A percentile compares a stretch with the other conserved stretches of the same genome.
Conservation (phyloP, 2,329 filamentous ascomycete species). For the Chalaropsis thielavioides region DNA sequence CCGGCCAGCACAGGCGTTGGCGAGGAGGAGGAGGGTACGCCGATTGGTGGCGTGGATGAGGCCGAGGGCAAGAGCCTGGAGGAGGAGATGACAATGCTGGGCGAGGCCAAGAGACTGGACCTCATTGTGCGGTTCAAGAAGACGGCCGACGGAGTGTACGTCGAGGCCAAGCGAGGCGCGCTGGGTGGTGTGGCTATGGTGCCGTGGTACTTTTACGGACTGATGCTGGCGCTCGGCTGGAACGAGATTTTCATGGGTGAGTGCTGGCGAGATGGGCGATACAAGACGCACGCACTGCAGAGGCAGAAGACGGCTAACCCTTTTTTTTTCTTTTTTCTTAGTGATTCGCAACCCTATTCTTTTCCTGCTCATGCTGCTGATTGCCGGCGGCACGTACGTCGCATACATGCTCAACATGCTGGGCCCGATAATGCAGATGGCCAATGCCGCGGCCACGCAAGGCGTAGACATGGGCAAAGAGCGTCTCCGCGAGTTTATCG, state of each 20-base stretch:
- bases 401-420: constrained; percentile 91
- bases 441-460: constrained; percentile 73
- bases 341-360: constrained; percentile 88
- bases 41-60: constrained; percentile 88
- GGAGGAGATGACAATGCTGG: constrained; percentile 91
- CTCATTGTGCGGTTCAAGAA: constrained; percentile 94
- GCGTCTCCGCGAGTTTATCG: constrained; percentile 76
- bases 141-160: constrained; percentile 91
- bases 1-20: constrained; percentile 60
- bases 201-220: constrained; percentile 83
- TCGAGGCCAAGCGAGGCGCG: constrained; percentile 92
- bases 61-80: constrained; percentile 88
- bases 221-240: constrained; percentile 89
- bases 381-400: constrained; percentile 65
- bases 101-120: constrained; percentile 79
- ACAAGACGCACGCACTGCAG: background rate
- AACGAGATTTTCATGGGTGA: constrained; percentile 91
- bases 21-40: constrained; percentile 77
- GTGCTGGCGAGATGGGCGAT: constrained; percentile 23
- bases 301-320: background rate
- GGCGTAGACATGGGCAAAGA: constrained; percentile 85
- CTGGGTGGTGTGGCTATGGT: constrained; percentile 92
- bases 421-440: constrained; percentile 91
- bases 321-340: constrained; percentile 25
- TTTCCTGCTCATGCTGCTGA: constrained; percentile 73